These are phyloP conservation scores for Pythium utonaiense DNA, from an alignment of 352 stramenopile genomes.

Conservation along the genomic window DNA sequence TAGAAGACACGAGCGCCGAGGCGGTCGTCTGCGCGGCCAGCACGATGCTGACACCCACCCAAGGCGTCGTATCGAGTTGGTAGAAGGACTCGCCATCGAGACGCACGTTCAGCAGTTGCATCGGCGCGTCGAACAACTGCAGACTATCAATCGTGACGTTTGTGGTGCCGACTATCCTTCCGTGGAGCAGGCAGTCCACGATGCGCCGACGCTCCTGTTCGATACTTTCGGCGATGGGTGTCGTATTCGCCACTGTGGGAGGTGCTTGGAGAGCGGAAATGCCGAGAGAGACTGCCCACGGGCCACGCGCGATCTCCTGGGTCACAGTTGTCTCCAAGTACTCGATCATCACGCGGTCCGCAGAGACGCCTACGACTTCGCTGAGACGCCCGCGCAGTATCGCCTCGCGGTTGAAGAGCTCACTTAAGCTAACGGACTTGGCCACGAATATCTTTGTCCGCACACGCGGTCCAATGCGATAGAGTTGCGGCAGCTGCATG, in stretches of 20 bases:
- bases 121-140: slow-evolving; percentile 20
- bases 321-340: slow-evolving; percentile 27
- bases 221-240: slow-evolving; percentile 1
- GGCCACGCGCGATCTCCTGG: slow-evolving; percentile 7
- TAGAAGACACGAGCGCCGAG: background rate
- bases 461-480: slow-evolving; percentile 20
- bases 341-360: slow-evolving; percentile 23
- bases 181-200: slow-evolving; percentile 13
- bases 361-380: slow-evolving; percentile 16
- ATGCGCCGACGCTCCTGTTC: slow-evolving; percentile 26
- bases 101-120: slow-evolving; percentile 15
- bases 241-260: background rate
- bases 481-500: slow-evolving; percentile 20
- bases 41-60: slow-evolving; percentile 19
- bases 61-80: slow-evolving; percentile 29
- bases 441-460: slow-evolving; percentile 29
- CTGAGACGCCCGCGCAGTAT: slow-evolving; percentile 28
- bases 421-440: slow-evolving; percentile 22
- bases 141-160: slow-evolving; percentile 25
- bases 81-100: slow-evolving; percentile 32
- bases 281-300: slow-evolving; percentile 22
- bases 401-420: slow-evolving; percentile 24
- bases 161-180: slow-evolving; percentile 3
- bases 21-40: background rate
- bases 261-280: slow-evolving; percentile 25